Evolutionary conservation across 2,329 filamentous ascomycete species (phyloP).

Genomic region (Aspergillus sp.): DNA sequence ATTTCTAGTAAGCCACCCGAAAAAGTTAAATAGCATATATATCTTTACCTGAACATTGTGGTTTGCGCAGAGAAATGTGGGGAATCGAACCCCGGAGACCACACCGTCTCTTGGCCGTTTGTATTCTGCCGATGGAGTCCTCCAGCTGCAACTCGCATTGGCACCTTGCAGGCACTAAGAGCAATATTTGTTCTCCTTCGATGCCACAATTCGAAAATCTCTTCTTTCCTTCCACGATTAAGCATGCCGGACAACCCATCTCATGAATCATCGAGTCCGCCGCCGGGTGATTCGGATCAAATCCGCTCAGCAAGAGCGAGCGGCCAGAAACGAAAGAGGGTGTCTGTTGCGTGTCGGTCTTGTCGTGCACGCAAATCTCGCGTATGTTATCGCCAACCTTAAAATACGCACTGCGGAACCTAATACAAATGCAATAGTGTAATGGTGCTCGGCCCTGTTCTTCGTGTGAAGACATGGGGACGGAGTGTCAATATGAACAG

Average conservation of each 20-base stretch:
- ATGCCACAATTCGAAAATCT: background rate
- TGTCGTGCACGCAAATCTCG: slow-evolving; percentile 15
- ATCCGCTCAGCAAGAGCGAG: background rate
- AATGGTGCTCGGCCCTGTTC: slow-evolving; percentile 13
- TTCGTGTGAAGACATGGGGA: slow-evolving; percentile 14
- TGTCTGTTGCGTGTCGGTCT: slow-evolving; percentile 12
- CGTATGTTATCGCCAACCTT: slow-evolving; percentile 2
- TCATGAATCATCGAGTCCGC: background rate
- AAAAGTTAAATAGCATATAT: no score
- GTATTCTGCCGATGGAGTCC: background rate
- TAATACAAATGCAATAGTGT: slow-evolving; percentile 3
- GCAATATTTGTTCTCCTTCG: background rate
- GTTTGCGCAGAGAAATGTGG: no score
- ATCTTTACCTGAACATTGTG: no score
- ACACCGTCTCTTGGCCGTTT: background rate
- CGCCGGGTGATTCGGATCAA: background rate
- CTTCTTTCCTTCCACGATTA: background rate
- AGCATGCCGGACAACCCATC: background rate
- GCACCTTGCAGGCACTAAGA: background rate
- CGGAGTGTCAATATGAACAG: slow-evolving; percentile 13
- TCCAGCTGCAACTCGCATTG: background rate
- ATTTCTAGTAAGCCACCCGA: no score
- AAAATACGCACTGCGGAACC: background rate
- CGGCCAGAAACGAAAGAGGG: slow-evolving; percentile 11
- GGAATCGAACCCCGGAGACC: background rate